phyloP scores from a whole-genome alignment of 2,329 filamentous ascomycete species.

The Aureobasidium sp. region DNA sequence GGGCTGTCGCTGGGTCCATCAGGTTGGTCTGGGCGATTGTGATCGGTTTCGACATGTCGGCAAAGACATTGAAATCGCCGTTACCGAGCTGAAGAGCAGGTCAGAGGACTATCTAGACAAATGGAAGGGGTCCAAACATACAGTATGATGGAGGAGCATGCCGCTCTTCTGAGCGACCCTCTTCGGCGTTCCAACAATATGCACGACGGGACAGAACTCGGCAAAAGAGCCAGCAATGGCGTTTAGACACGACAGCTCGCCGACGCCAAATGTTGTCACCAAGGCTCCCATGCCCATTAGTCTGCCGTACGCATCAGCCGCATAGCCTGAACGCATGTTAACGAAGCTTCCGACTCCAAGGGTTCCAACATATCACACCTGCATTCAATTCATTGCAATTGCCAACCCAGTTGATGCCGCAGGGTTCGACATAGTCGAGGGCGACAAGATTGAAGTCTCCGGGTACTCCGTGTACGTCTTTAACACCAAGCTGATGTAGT shows the following conservation, averaged over 20 bases:
- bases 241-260: constrained; percentile 43
- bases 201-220: constrained; percentile 41
- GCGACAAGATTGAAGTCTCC: constrained; percentile 32
- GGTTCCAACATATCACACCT: constrained; percentile 33
- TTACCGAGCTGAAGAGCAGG: constrained; percentile 28
- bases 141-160: constrained; percentile 41
- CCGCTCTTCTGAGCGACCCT: constrained; percentile 35
- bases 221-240: constrained; percentile 42
- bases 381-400: constrained; percentile 55
- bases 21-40: constrained; percentile 66
- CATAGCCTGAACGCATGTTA: constrained; percentile 40
- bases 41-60: constrained; percentile 67
- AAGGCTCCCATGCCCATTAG: constrained; percentile 32
- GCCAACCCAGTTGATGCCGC: constrained; percentile 51
- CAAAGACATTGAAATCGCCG: constrained; percentile 74
- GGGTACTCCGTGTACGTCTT: constrained; percentile 42
- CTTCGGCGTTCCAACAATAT: constrained; percentile 42
- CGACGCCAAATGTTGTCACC: constrained; percentile 43
- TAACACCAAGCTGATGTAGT: constrained; percentile 38
- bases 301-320: constrained; percentile 43
- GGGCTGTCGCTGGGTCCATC: constrained; percentile 61
- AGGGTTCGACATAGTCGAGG: constrained; percentile 51
- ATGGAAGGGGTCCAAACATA: constrained; percentile 22
- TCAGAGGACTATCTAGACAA: not conserved
- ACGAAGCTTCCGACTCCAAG: not conserved